These are phyloP conservation scores for Stropharia rugosoannulata DNA, from an alignment of 768 basidiomycete genomes.

Conservation along the genomic window DNA sequence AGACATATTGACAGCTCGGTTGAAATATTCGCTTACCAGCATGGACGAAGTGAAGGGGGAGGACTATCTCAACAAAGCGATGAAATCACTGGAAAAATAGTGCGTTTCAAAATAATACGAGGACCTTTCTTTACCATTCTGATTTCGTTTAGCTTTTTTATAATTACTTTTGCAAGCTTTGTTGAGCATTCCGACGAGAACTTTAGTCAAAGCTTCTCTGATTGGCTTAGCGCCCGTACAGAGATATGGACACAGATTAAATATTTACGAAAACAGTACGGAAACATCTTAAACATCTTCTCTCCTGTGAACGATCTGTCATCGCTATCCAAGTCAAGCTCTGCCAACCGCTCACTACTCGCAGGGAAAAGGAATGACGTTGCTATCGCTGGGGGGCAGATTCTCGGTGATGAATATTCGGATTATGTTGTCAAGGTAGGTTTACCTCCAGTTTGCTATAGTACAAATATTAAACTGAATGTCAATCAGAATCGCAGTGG, in stretches of 20 bases:
- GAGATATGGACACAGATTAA: slow-evolving; percentile 97
- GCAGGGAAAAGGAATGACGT: slow-evolving; percentile 75
- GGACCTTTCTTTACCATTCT: neutral
- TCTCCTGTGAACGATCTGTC: slow-evolving; percentile 89
- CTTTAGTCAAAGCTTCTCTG: slow-evolving; percentile 70
- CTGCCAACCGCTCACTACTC: slow-evolving; percentile 53
- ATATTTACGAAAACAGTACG: slow-evolving; percentile 79
- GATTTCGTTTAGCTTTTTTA: slow-evolving; percentile 68
- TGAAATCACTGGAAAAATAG: slow-evolving; percentile 87
- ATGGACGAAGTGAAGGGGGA: slow-evolving; percentile 66
- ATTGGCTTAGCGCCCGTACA: slow-evolving; percentile 85
- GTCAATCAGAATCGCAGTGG: slow-evolving; percentile 77
- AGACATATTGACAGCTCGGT: slow-evolving; percentile 77
- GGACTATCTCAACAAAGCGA: slow-evolving; percentile 60
- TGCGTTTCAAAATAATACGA: slow-evolving; percentile 20
- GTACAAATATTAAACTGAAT: neutral
- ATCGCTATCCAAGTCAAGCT: slow-evolving; percentile 68
- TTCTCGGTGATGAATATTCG: slow-evolving; percentile 94
- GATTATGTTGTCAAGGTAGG: slow-evolving; percentile 87
- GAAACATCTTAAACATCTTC: slow-evolving; percentile 86
- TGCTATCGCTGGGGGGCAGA: slow-evolving; percentile 76
- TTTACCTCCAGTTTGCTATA: neutral
- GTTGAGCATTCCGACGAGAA: slow-evolving; percentile 59
- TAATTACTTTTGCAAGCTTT: slow-evolving; percentile 91
- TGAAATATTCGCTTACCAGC: slow-evolving; percentile 83